A percentile compares a stretch with the other conserved stretches of the same genome.
phyloP scores from a whole-genome alignment of 148 eudicot species.

The Bassia scoparia region DNA sequence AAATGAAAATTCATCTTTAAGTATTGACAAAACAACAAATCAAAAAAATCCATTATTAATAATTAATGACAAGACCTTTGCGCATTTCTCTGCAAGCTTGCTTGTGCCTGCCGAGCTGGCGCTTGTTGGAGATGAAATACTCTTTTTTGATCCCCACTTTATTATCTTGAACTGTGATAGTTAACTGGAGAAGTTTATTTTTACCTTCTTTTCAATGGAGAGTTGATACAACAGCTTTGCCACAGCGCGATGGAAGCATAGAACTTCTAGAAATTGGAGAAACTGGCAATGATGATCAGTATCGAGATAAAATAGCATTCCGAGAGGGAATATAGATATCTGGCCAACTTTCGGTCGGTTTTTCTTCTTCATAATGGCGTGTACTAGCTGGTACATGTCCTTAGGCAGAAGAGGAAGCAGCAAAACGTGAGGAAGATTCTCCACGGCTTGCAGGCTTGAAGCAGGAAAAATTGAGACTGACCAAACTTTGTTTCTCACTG shows the following conservation, averaged over 20 bases:
- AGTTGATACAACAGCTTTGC: constrained; percentile 35
- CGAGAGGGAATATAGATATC: constrained; percentile 42
- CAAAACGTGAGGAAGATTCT: constrained; percentile 54
- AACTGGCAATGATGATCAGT: constrained; percentile 37
- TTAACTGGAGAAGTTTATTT: constrained; percentile 26
- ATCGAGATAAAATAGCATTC: constrained; percentile 35
- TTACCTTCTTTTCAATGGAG: constrained; percentile 30
- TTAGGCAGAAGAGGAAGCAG: constrained; percentile 58
- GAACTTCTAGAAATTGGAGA: constrained; percentile 49
- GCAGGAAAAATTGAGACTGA: constrained; percentile 40
- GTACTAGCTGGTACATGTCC: constrained; percentile 38
- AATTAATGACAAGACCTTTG: constrained; percentile 47
- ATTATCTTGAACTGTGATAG: constrained; percentile 19
- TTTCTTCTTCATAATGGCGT: constrained; percentile 64
- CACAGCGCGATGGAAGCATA: constrained; percentile 35
- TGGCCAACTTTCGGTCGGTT: constrained; percentile 37
- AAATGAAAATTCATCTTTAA: background rate
- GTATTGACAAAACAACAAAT: background rate
- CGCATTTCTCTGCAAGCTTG: constrained; percentile 96
- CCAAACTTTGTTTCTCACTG: constrained; percentile 46
- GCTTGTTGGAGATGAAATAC: constrained; percentile 34
- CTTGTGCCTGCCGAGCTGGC: constrained; percentile 73
- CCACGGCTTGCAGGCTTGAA: constrained; percentile 41
- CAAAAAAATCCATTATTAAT: background rate
- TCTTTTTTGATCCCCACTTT: constrained; percentile 26